Conservation (phyloP, 2,329 filamentous ascomycete species). For the Periconia digitata region DNA sequence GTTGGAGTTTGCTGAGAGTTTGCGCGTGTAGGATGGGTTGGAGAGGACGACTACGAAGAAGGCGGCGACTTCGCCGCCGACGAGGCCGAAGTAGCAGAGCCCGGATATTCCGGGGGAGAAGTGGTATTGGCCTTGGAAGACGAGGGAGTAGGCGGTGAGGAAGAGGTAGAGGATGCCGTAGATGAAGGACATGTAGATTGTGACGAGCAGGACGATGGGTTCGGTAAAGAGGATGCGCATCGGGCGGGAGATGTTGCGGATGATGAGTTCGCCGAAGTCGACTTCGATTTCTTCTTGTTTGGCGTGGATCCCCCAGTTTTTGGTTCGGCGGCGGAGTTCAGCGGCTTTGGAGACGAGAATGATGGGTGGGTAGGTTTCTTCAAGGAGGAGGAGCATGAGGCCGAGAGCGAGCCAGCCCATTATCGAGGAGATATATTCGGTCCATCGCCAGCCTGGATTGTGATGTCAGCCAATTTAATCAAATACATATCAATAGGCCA, state of each 20-base stretch:
- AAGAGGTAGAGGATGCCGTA: conserved; percentile 80
- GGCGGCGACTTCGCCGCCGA: conserved; percentile 70
- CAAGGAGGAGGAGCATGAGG: conserved; percentile 55
- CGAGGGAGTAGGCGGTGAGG: conserved; percentile 79
- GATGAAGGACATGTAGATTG: conserved; percentile 49
- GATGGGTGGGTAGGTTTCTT: conserved; percentile 61
- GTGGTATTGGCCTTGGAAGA: conserved; percentile 72
- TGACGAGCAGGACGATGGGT: conserved; percentile 52
- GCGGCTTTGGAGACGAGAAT: conserved; percentile 59
- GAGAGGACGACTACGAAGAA: conserved; percentile 64
- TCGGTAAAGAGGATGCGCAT: conserved; percentile 53
- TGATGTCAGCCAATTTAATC: no score
- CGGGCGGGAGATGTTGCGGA: conserved; percentile 56
- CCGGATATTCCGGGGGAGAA: conserved; percentile 71
- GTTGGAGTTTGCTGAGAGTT: conserved; percentile 49
- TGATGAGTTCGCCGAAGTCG: conserved; percentile 52
- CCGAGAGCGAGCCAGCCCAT: conserved; percentile 57
- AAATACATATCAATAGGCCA: no score
- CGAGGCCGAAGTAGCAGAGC: conserved; percentile 84
- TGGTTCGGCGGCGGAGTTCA: conserved; percentile 56
- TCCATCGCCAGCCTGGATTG: conserved; percentile 58
- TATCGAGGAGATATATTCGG: conserved; percentile 56
- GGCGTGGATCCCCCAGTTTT: conserved; percentile 65
- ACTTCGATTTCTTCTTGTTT: conserved; percentile 58
- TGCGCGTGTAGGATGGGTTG: conserved; percentile 64